These are phyloP conservation scores for Astrephomene gubernaculifera DNA, from an alignment of 139 green algal species.

Conservation along the genomic window DNA sequence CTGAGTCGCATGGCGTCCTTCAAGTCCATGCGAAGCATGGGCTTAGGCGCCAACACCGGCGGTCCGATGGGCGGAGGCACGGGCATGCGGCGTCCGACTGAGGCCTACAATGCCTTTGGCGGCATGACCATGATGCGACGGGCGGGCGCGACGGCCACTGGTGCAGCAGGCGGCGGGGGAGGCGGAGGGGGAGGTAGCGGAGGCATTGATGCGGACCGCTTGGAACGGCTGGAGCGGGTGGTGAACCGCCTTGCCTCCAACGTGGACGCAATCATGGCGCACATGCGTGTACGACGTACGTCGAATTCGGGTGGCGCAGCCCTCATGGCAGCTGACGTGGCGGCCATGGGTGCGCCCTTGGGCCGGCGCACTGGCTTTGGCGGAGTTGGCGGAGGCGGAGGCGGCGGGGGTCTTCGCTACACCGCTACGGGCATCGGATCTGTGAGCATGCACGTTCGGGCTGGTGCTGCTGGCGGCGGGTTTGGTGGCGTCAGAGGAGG, in stretches of 20 bases:
- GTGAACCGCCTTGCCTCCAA: background rate
- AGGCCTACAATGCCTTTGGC: background rate
- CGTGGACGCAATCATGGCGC: background rate
- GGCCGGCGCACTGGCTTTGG: no score
- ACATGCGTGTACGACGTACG: background rate
- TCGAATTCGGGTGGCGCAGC: background rate
- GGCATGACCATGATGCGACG: background rate
- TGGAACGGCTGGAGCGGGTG: conserved; percentile 26
- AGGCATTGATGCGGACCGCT: background rate
- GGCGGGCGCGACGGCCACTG: background rate
- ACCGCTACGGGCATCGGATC: background rate
- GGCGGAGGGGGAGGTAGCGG: background rate
- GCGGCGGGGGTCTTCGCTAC: background rate
- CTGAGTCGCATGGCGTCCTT: conserved; percentile 10
- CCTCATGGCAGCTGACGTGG: background rate
- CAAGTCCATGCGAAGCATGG: conserved; percentile 8
- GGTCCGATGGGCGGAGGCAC: background rate
- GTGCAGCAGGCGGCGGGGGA: background rate
- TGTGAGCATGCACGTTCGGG: background rate
- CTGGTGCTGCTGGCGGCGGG: no score
- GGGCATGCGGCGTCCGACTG: background rate
- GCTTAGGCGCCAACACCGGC: background rate
- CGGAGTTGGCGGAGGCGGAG: no score
- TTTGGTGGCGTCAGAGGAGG: no score
- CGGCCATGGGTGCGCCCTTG: background rate